Base-by-base conservation (phyloP, 495 filamentous ascomycete genomes). In the Immersiella caudata region DNA sequence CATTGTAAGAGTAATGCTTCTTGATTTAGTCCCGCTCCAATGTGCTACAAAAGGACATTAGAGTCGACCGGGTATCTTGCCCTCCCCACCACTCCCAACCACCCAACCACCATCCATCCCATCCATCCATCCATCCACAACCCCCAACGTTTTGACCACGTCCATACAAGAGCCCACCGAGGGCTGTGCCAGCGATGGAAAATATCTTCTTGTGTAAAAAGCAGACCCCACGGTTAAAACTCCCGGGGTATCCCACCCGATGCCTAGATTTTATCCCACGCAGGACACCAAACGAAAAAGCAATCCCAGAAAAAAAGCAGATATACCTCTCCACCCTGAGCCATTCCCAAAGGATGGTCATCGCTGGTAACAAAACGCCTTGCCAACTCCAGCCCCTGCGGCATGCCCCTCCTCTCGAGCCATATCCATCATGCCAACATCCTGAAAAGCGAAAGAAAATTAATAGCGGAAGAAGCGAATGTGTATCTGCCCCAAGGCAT, bases 21-120 rank as follows among this genome's bases (percentile, higher is more conserved):
- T 46, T 46, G 11, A 6, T 46, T 46, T 46, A 18, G 40, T 14
- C 40, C 16, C 40, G 29, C 29, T 33, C 18, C 27, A 35, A 22
- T 52, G 24, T 20, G 57, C 71, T 21, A 70, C 27, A 27, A 25
- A 27, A 58, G 18, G n/a, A 33, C 29, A 33, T 6, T 22, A 54
- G 33, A 54, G 61, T 63, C 27, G 61, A 46, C 61, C 61, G 61
- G 61, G 61, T 63, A 63, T 63, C 61, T 63, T 54, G 20, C 24
- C 25, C 61, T 20, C 50, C 49, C 61, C 50, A 18, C 27, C 21
- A 26, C 27, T 18, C 26, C 29, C 58, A 9, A n/a, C 33, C 27
- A 11, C 40, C 58, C 40, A 50, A n/a, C n/a, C n/a, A n/a, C n/a
- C n/a, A n/a, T n/a, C 29, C 57, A 25, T 25, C 60, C 60, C 59